Evolutionary conservation across 2,329 filamentous ascomycete genomes (phyloP), one percentile per base, ranked within the genome.

Genomic region (Diplodia sapinea): DNA sequence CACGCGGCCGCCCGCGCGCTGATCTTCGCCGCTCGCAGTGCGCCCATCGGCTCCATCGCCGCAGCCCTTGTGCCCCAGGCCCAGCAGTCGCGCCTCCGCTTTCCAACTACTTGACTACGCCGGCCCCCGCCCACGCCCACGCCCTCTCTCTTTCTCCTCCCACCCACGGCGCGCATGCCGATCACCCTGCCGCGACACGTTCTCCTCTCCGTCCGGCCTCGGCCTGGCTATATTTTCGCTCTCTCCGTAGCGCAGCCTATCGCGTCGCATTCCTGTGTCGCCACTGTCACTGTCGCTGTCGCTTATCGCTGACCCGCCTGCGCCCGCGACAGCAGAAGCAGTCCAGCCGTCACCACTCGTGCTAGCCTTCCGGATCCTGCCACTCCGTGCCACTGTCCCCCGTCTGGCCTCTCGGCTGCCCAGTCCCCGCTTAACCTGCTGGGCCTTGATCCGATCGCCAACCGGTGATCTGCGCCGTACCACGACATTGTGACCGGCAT

Each of bases 21-120:
- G 59, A 63, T 63, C 59, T 63, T 63, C 59, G 59, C 59, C 59
- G 59, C 59, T 51, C 59, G 59, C 59, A 63, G 59, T 26, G 38
- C 36, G 38, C 56, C 52, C 38, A 33, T 13, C 56, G 54, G 54
- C 33, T 57, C 54, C 54, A 57, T 38, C 52, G 29, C 55, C 43
- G 43, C 43, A 47, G 17, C 43, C 43, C 47, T 51, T 17, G 29
- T 51, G 8, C 17, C 47, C 55, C 26, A 29, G 23, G 20, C 26
- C 59, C 43, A 63, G 59, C 57, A 62, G 57, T 43, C 43, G 57
- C 56, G 36, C 43, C 59, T 63, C 59, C 59, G 59, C 59, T 40
- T 63, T 51, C 29, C 50, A 51, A 29, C 29, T 62, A 59, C 56
- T 59, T 47, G 26, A 38, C 29, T 56, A 56, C 33, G 43, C 36